phyloP scores from a whole-genome alignment of 176 grass and related monocot species.

The Carex littledalei region DNA sequence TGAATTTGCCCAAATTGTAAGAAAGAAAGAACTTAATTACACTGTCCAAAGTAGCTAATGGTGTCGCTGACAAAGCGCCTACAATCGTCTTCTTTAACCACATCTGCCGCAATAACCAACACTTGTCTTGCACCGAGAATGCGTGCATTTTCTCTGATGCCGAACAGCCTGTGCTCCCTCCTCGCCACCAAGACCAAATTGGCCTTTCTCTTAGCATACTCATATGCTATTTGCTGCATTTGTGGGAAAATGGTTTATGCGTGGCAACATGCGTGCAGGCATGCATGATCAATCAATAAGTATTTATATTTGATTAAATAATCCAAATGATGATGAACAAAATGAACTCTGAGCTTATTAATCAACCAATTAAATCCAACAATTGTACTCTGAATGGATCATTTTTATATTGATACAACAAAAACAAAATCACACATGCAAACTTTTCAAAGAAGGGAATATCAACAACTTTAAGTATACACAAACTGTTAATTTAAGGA shows the following conservation, averaged over 20 bases:
- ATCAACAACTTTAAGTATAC: not conserved
- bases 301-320: not conserved
- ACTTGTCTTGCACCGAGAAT: constrained; percentile 63
- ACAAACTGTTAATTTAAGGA: not conserved
- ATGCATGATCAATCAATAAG: not conserved
- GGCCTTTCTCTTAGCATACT: constrained; percentile 69
- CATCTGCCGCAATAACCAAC: constrained; percentile 75
- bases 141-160: constrained; percentile 59
- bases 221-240: constrained; percentile 79
- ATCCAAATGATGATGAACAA: not conserved
- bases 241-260: not conserved
- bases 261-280: not conserved
- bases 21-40: constrained; percentile 34
- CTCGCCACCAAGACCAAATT: constrained; percentile 76
- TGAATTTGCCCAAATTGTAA: not conserved
- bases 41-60: constrained; percentile 70
- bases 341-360: not conserved
- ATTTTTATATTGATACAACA: not conserved
- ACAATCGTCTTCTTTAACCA: constrained; percentile 87
- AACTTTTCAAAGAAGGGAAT: not conserved
- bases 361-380: not conserved
- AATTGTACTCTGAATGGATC: not conserved
- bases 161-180: constrained; percentile 73
- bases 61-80: constrained; percentile 60
- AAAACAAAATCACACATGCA: not conserved